phyloP scores from a whole-genome alignment of 177 flowering plant genomes.

The Tripterygium wilfordii region DNA sequence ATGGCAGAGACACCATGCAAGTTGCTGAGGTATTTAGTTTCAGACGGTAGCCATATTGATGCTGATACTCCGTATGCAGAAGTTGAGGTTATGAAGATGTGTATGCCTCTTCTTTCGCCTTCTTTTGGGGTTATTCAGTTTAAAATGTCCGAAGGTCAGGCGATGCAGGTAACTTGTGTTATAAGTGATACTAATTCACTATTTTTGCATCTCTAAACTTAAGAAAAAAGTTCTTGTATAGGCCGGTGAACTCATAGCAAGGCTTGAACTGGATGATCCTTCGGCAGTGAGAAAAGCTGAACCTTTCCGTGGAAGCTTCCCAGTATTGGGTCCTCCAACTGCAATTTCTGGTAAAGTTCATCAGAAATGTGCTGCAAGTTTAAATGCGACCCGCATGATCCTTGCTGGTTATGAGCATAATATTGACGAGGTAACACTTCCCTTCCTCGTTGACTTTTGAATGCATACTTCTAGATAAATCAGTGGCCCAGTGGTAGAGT shows the following conservation, averaged over 20 bases:
- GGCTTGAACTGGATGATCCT: conserved; percentile 96
- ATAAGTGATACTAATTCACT: neutral
- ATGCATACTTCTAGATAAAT: no score
- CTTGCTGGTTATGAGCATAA: conserved; percentile 96
- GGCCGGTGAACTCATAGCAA: conserved; percentile 97
- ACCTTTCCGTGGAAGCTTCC: conserved; percentile 90
- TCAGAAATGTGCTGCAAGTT: conserved; percentile 93
- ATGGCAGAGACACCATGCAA: conserved; percentile 99
- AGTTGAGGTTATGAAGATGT: conserved; percentile 99
- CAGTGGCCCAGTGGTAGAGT: no score
- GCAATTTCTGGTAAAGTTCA: conserved; percentile 96
- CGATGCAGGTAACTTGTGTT: conserved; percentile 77
- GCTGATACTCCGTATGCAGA: conserved; percentile 97
- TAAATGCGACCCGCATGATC: conserved; percentile 91
- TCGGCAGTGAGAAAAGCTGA: conserved; percentile 99
- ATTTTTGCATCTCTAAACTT: neutral
- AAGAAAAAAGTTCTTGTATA: conserved; percentile 14
- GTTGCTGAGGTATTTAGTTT: conserved; percentile 78
- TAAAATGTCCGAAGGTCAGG: conserved; percentile 95
- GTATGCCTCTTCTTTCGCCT: conserved; percentile 99
- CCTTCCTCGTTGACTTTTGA: no score
- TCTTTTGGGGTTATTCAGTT: conserved; percentile 89
- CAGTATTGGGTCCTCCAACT: conserved; percentile 87
- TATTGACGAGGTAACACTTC: conserved; percentile 92
- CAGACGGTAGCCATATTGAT: conserved; percentile 83